These are phyloP conservation scores for Pseudogymnoascus sp. DNA, from an alignment of 2,329 filamentous ascomycete species.

Conservation along the genomic window DNA sequence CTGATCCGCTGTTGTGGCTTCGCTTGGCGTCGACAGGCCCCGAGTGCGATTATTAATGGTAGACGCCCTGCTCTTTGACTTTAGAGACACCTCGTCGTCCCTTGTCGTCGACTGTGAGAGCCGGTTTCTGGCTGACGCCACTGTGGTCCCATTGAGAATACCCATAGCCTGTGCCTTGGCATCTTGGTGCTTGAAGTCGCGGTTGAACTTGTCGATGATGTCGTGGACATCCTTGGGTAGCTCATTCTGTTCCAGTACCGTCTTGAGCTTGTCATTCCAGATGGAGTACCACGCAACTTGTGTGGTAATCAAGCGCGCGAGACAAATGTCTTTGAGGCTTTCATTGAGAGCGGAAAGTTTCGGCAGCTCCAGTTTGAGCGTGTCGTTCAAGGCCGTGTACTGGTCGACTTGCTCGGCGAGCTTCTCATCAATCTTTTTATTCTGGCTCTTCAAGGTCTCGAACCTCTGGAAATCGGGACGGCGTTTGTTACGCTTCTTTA, in stretches of 20 bases:
- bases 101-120: conserved; percentile 36
- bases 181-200: conserved; percentile 71
- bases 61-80: conserved; percentile 25
- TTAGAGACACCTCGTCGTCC: conserved; percentile 31
- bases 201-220: conserved; percentile 69
- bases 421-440: conserved; percentile 83
- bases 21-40: conserved; percentile 55
- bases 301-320: conserved; percentile 76
- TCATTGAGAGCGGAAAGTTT: conserved; percentile 75
- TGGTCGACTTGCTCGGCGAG: conserved; percentile 77
- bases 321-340: conserved; percentile 73
- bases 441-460: conserved; percentile 67
- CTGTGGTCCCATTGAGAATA: conserved; percentile 65
- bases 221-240: conserved; percentile 62
- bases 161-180: conserved; percentile 63
- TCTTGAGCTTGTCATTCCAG: conserved; percentile 75
- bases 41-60: conserved; percentile 39
- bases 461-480: conserved; percentile 80
- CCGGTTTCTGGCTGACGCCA: conserved; percentile 14
- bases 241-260: conserved; percentile 59
- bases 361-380: conserved; percentile 85
- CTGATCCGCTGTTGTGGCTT: conserved; percentile 40
- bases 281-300: conserved; percentile 77
- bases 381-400: conserved; percentile 78
- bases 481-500: conserved; percentile 93